Conservation (phyloP, 2,329 filamentous ascomycete genomes). For the Magnaporthales sp. region DNA sequence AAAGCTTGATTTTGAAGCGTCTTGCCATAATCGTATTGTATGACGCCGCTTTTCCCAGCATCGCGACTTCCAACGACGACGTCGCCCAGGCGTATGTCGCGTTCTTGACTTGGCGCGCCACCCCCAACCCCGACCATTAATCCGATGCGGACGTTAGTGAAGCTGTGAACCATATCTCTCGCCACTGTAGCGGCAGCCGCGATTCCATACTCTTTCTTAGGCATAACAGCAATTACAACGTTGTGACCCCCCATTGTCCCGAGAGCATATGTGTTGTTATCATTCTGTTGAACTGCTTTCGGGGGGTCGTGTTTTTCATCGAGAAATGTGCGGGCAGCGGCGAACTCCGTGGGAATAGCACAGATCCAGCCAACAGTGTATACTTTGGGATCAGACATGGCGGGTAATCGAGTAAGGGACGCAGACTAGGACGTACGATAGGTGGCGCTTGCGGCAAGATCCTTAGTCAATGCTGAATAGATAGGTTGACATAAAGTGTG, state of each 20-base stretch:
- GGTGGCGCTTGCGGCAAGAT: too few relatives aligned
- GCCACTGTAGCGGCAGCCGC: neutral
- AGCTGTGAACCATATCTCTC: neutral
- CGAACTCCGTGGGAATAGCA: neutral
- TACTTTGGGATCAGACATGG: too few relatives aligned
- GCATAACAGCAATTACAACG: conserved; percentile 22
- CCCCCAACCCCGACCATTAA: neutral
- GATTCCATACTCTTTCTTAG: conserved; percentile 13
- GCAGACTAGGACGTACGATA: too few relatives aligned
- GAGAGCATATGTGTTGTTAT: conserved; percentile 23
- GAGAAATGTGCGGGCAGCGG: neutral
- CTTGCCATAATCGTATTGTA: neutral
- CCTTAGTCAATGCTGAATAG: too few relatives aligned
- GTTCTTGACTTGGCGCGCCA: conserved; percentile 9
- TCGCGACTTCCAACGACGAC: conserved; percentile 8
- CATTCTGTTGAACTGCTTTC: neutral
- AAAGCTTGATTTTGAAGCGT: conserved; percentile 11
- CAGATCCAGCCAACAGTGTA: neutral
- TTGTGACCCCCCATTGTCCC: conserved; percentile 24
- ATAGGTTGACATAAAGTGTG: too few relatives aligned
- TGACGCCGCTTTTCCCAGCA: neutral
- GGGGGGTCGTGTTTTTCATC: neutral
- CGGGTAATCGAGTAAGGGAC: too few relatives aligned
- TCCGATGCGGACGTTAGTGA: conserved; percentile 13
- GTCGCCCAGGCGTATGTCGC: conserved; percentile 2